Evolutionary conservation across 257 asterid species (phyloP).

Genomic region (Solanum boliviense): DNA sequence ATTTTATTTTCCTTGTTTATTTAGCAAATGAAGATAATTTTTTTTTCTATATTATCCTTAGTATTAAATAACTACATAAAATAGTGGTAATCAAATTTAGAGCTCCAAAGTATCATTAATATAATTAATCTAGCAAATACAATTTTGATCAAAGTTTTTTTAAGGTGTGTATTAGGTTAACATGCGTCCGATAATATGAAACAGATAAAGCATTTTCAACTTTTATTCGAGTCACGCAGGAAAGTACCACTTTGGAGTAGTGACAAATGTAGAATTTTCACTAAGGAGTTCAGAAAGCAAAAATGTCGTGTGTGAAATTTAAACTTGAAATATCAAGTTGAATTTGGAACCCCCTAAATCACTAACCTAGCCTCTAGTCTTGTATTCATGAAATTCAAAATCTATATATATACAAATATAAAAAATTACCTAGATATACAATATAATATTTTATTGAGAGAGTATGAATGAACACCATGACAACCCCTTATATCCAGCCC

Average conservation of each 20-base stretch:
- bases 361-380: background rate
- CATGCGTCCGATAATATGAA: too few relatives aligned
- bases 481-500: background rate
- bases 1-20: too few relatives aligned
- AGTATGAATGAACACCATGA: background rate
- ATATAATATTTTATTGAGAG: background rate
- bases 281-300: background rate
- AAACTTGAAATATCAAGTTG: background rate
- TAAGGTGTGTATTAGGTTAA: too few relatives aligned
- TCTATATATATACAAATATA: too few relatives aligned
- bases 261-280: background rate
- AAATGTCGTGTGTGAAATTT: background rate
- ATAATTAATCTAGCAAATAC: too few relatives aligned
- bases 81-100: too few relatives aligned
- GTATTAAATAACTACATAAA: too few relatives aligned
- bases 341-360: background rate
- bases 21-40: too few relatives aligned
- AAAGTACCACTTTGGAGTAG: background rate
- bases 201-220: too few relatives aligned
- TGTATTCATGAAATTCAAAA: background rate
- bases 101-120: background rate
- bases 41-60: too few relatives aligned
- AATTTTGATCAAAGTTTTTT: too few relatives aligned
- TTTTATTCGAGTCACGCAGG: background rate
- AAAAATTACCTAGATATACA: background rate